Conservation (phyloP, 176 grass and related monocot genomes). For the Carex littledalei region DNA sequence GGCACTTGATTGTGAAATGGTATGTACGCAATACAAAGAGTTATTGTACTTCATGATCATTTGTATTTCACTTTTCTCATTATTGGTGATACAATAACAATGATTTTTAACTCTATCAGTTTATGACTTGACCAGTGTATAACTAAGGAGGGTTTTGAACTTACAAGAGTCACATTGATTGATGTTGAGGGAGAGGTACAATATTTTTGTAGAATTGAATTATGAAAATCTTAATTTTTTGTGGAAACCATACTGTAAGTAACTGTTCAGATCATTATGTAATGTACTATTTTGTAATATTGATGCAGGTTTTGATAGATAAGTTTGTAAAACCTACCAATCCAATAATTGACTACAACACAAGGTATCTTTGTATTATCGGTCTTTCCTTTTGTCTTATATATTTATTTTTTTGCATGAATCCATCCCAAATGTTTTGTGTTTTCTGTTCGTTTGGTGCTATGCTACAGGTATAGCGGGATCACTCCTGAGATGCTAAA, state of each 20-base stretch:
- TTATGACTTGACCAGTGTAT: conserved; percentile 64
- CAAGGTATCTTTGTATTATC: conserved; percentile 44
- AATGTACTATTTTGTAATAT: conserved; percentile 13
- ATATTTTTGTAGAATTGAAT: neutral
- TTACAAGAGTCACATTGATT: conserved; percentile 89
- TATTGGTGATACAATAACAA: neutral
- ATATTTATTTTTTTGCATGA: neutral
- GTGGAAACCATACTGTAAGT: conserved; percentile 1
- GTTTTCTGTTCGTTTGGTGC: conserved; percentile 18
- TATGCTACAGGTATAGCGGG: conserved; percentile 73
- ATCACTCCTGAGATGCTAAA: conserved; percentile 86
- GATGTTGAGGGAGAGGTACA: conserved; percentile 84
- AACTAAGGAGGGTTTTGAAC: conserved; percentile 81
- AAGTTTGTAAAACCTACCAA: conserved; percentile 88
- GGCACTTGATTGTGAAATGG: conserved; percentile 99
- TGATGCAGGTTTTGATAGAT: conserved; percentile 81
- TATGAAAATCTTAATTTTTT: conserved; percentile 8
- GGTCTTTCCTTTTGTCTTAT: neutral
- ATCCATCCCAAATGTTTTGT: neutral
- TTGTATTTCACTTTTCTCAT: conserved; percentile 7
- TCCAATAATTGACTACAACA: conserved; percentile 85
- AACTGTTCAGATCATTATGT: conserved; percentile 17
- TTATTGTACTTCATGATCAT: conserved; percentile 21
- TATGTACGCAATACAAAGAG: conserved; percentile 22
- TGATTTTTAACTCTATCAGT: conserved; percentile 19